Percentiles rank a stretch among this genome's conserved stretches.
phyloP scores from a whole-genome alignment of 1,284 basidiomycete species.

The Baeospora myosura region DNA sequence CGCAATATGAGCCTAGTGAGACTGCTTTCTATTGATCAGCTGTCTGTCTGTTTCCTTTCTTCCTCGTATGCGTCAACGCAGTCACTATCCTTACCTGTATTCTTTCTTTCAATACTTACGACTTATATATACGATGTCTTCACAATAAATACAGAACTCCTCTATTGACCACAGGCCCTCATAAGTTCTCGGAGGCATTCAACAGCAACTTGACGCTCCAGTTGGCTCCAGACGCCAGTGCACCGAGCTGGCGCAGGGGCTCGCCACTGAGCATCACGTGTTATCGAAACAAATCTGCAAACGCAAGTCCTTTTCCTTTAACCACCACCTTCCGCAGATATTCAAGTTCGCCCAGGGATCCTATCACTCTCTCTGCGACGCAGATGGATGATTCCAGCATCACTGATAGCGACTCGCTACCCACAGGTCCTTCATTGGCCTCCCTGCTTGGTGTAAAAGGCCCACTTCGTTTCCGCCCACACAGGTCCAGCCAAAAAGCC shows the following conservation, averaged over 20 bases:
- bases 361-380: too few relatives aligned
- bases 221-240: too few relatives aligned
- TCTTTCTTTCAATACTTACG: neutral
- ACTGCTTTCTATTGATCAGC: neutral
- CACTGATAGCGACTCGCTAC: conserved; percentile 9
- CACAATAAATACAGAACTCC: neutral
- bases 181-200: too few relatives aligned
- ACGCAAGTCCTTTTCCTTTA: too few relatives aligned
- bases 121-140: neutral
- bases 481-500: conserved; percentile 51
- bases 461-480: conserved; percentile 45
- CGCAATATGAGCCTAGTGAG: neutral
- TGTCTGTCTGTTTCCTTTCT: neutral
- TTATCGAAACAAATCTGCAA: too few relatives aligned
- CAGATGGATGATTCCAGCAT: conserved; percentile 21
- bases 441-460: conserved; percentile 51
- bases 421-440: conserved; percentile 21
- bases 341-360: too few relatives aligned
- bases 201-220: too few relatives aligned
- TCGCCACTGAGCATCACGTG: too few relatives aligned
- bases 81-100: neutral
- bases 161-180: too few relatives aligned
- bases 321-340: too few relatives aligned
- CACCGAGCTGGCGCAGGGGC: too few relatives aligned
- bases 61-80: neutral